Evolutionary conservation across 805 yeast genomes (phyloP).

Genomic region (Scheffersomyces amazonensis): DNA sequence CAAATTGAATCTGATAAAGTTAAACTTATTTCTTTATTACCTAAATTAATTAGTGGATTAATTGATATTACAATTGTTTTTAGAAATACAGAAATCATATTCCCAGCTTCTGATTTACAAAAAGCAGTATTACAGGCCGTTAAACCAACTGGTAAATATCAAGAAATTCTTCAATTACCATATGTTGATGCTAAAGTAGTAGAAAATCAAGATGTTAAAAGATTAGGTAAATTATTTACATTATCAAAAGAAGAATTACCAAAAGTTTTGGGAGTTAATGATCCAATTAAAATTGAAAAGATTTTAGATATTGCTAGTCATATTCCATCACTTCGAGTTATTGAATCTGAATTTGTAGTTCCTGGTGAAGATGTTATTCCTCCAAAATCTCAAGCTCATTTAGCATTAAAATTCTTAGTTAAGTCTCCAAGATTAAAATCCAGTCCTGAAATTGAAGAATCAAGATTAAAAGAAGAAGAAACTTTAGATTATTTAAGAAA

Average conservation of each 20-base stretch:
- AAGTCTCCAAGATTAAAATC: conserved; percentile 70
- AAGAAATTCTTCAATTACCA: conserved; percentile 80
- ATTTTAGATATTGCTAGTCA: conserved; percentile 56
- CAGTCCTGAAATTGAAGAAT: conserved; percentile 43
- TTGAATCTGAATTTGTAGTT: conserved; percentile 73
- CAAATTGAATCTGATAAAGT: conserved; percentile 41
- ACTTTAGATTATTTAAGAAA: conserved; percentile 65
- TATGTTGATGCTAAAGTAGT: conserved; percentile 53
- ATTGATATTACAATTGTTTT: conserved; percentile 80
- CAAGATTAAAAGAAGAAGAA: conserved; percentile 51
- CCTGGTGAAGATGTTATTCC: conserved; percentile 86
- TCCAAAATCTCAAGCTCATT: conserved; percentile 61
- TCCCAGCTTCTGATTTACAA: conserved; percentile 60
- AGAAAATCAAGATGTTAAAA: conserved; percentile 41
- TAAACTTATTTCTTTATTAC: conserved; percentile 59
- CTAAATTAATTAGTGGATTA: conserved; percentile 65
- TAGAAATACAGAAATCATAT: conserved; percentile 65
- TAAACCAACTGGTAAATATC: conserved; percentile 46
- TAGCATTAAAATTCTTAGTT: conserved; percentile 71
- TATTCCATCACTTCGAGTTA: conserved; percentile 66
- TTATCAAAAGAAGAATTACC: conserved; percentile 53
- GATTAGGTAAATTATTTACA: conserved; percentile 68
- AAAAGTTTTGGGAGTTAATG: conserved; percentile 53
- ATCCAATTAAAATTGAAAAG: conserved; percentile 41
- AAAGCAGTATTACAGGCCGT: conserved; percentile 78